These are phyloP conservation scores for Vicia faba DNA, from an alignment of 306 rosid genomes.

Conservation along the genomic window DNA sequence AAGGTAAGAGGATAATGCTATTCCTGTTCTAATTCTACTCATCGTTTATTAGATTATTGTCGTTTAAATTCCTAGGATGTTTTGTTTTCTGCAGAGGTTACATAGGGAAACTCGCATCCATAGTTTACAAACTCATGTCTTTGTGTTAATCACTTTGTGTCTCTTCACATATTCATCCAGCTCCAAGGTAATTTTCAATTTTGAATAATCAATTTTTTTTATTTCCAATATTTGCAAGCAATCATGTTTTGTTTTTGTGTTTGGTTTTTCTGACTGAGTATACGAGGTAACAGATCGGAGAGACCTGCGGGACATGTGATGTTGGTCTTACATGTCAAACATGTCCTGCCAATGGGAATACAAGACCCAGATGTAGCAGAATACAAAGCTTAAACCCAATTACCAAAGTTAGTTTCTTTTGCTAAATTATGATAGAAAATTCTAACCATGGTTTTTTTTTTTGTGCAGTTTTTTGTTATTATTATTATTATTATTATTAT, in stretches of 20 bases:
- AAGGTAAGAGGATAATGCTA: not conserved
- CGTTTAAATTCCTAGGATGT: not conserved
- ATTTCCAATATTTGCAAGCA: not conserved
- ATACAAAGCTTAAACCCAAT: constrained; percentile 61
- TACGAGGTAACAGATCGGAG: constrained; percentile 75
- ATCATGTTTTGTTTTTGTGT: not conserved
- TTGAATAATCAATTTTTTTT: not conserved
- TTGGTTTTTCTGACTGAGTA: constrained; percentile 23
- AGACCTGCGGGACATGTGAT: constrained; percentile 85
- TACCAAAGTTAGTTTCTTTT: constrained; percentile 51
- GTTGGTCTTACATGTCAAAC: constrained; percentile 66
- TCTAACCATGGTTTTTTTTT: not conserved
- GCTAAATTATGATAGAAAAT: not conserved
- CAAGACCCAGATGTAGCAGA: constrained; percentile 85
- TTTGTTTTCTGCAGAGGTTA: constrained; percentile 46
- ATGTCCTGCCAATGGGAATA: constrained; percentile 83
- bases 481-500: too few relatives aligned
- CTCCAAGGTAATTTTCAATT: constrained; percentile 53
- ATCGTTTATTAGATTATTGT: not conserved
- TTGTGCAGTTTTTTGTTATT: too few relatives aligned
- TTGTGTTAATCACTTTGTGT: constrained; percentile 55
- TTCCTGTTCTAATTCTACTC: not conserved
- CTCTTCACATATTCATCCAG: constrained; percentile 51
- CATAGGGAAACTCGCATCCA: not conserved
- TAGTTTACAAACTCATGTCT: constrained; percentile 40